These are phyloP conservation scores for Cylindrotheca fusiformis DNA, from an alignment of 108 stramenopile genomes.

Conservation along the genomic window DNA sequence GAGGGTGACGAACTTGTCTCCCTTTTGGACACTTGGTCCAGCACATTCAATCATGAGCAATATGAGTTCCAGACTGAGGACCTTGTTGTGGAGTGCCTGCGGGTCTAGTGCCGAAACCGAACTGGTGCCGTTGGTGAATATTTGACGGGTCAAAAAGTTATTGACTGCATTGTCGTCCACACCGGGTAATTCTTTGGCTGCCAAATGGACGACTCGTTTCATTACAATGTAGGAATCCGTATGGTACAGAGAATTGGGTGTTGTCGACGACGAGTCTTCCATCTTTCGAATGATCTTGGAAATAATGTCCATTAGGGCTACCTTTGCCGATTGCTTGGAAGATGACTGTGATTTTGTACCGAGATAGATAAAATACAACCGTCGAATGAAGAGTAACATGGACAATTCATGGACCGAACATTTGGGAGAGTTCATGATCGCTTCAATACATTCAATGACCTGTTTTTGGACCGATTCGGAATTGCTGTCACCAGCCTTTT, in stretches of 20 bases:
- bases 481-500: slow-evolving; percentile 13
- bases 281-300: slow-evolving; percentile 86
- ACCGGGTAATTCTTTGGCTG: slow-evolving; percentile 73
- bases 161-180: slow-evolving; percentile 19
- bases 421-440: slow-evolving; percentile 63
- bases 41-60: slow-evolving; percentile 68
- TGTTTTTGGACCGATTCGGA: slow-evolving; percentile 39
- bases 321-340: slow-evolving; percentile 69
- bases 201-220: slow-evolving; percentile 89
- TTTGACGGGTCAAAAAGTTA: slow-evolving; percentile 3
- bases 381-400: slow-evolving; percentile 80
- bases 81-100: slow-evolving; percentile 75
- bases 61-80: slow-evolving; percentile 89
- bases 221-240: slow-evolving; percentile 92
- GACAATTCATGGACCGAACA: slow-evolving; percentile 82
- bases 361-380: slow-evolving; percentile 92
- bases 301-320: slow-evolving; percentile 87
- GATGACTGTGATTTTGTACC: slow-evolving; percentile 66
- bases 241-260: slow-evolving; percentile 74
- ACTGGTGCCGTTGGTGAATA: slow-evolving; percentile 13
- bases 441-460: slow-evolving; percentile 47
- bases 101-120: slow-evolving; percentile 51
- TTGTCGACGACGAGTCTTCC: slow-evolving; percentile 83
- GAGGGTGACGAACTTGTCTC: slow-evolving; percentile 81
- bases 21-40: slow-evolving; percentile 66